Conservation (phyloP, 1,284 basidiomycete species). For the Cystobasidium slooffiae region DNA sequence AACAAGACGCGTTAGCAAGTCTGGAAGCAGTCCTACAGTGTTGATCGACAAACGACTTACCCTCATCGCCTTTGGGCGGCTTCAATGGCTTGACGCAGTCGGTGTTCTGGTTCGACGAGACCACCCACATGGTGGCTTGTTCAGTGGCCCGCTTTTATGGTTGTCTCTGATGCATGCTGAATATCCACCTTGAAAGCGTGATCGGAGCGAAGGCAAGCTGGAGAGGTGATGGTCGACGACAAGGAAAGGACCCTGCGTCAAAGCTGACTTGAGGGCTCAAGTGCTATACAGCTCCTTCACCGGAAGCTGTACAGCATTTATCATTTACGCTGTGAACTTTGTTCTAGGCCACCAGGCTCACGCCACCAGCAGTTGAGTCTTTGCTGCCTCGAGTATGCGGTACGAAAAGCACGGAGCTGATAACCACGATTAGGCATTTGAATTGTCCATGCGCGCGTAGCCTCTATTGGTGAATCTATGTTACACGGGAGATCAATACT, state of each 20-base stretch:
- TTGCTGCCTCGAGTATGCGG: too few species aligned
- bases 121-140: conserved; percentile 4
- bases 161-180: not conserved
- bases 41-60: not conserved
- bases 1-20: not conserved
- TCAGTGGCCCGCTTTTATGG: not conserved
- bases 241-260: too few species aligned
- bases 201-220: not conserved
- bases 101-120: conserved; percentile 3
- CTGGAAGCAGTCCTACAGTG: not conserved
- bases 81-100: conserved; percentile 1
- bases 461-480: not conserved
- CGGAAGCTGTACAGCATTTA: too few species aligned
- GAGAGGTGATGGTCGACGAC: too few species aligned
- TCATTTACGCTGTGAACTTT: too few species aligned
- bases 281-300: too few species aligned
- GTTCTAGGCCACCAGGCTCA: too few species aligned
- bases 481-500: not conserved
- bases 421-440: too few species aligned
- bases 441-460: too few species aligned
- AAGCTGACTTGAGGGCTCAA: too few species aligned
- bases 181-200: not conserved
- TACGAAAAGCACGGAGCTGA: too few species aligned
- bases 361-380: too few species aligned
- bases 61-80: conserved; percentile 3